A percentile compares a stretch with the other conserved stretches of the same genome.
Conservation (phyloP, 2,329 filamentous ascomycete species). For the Saccharata proteae region DNA sequence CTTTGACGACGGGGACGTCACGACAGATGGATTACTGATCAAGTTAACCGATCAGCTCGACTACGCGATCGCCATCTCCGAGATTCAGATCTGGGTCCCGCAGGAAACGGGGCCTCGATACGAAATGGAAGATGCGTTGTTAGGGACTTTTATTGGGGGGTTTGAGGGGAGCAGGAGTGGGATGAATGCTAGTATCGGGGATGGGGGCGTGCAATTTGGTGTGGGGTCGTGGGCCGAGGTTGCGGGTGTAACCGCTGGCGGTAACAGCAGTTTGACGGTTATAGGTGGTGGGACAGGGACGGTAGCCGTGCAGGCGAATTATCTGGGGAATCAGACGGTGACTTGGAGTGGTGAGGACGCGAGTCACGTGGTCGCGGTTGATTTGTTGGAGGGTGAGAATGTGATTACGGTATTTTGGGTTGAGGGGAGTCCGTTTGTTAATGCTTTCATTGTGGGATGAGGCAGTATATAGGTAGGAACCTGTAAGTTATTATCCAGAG, state of each 20-base stretch:
- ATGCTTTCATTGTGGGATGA: conserved; percentile 1
- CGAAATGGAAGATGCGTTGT: conserved; percentile 1
- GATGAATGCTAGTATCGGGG: neutral
- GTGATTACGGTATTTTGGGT: neutral
- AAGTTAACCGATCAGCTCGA: neutral
- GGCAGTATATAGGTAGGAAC: no score
- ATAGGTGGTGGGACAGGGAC: neutral
- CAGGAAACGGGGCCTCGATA: neutral
- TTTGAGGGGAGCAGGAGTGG: conserved; percentile 1
- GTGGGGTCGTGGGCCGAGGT: conserved; percentile 1
- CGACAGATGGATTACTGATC: neutral
- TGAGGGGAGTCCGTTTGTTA: conserved; percentile 1
- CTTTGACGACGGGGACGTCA: neutral
- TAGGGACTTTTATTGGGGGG: neutral
- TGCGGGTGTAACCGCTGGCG: neutral
- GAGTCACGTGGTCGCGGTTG: neutral
- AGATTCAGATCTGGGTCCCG: conserved; percentile 4
- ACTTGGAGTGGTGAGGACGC: neutral
- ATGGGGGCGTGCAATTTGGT: neutral
- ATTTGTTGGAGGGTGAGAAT: neutral
- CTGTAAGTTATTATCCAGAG: no score
- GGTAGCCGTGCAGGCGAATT: conserved; percentile 1
- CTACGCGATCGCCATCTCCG: conserved; percentile 2
- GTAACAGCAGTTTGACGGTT: neutral
- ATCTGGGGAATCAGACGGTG: neutral